Conservation (phyloP, 2,329 filamentous ascomycete genomes). For the Penicillium sp. region DNA sequence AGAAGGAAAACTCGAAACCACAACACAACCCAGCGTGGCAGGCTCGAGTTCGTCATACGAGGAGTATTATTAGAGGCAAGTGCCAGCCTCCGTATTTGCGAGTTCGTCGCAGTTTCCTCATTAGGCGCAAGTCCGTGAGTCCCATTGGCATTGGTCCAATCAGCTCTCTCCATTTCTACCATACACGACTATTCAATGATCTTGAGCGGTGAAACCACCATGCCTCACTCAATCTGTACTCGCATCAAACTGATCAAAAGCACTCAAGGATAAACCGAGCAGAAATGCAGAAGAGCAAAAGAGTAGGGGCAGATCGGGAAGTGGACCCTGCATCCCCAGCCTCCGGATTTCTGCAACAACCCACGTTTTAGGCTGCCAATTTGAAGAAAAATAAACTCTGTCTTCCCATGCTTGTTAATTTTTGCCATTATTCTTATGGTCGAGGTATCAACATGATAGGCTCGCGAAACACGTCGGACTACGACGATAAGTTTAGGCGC, state of each 20-base stretch:
- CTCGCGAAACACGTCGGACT: neutral
- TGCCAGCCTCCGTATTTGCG: slow-evolving; percentile 21
- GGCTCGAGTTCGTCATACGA: slow-evolving; percentile 1
- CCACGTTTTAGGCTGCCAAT: neutral
- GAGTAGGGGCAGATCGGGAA: neutral
- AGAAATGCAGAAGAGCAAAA: neutral
- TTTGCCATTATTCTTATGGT: neutral
- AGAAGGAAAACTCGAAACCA: slow-evolving; percentile 4
- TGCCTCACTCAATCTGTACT: neutral
- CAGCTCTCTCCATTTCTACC: slow-evolving; percentile 4
- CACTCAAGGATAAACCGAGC: neutral
- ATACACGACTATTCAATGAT: neutral
- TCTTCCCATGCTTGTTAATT: too few species aligned
- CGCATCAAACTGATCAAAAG: neutral
- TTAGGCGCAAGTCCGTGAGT: slow-evolving; percentile 15
- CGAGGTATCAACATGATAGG: neutral
- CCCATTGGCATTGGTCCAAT: slow-evolving; percentile 9
- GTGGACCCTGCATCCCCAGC: slow-evolving; percentile 3
- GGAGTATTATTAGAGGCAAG: slow-evolving; percentile 3
- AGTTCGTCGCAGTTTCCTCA: slow-evolving; percentile 3
- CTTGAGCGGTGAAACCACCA: neutral
- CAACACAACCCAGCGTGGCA: neutral
- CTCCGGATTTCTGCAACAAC: neutral
- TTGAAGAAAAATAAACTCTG: neutral
- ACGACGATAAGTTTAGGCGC: neutral